Evolutionary conservation across 139 green algal species (phyloP).

Genomic region (Chloropicon primus): DNA sequence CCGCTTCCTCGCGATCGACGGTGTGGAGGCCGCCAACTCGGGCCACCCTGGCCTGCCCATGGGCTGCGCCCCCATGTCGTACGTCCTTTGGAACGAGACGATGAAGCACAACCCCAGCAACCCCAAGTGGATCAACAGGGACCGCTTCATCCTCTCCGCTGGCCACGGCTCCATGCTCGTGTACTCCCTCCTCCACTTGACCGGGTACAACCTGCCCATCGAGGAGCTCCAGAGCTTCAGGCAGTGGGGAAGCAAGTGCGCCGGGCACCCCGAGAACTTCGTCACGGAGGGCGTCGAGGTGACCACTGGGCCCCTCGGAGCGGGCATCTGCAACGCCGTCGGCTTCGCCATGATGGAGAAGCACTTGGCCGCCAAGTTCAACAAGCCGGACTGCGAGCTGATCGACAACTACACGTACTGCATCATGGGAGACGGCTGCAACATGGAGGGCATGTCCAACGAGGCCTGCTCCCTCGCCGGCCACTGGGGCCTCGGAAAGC

Average conservation of each 20-base stretch:
- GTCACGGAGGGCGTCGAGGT: constrained; percentile 88
- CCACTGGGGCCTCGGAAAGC: constrained; percentile 98
- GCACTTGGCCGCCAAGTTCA: constrained; percentile 93
- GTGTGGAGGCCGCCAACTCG: constrained; percentile 56
- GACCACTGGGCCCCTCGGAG: constrained; percentile 91
- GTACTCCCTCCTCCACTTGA: constrained; percentile 93
- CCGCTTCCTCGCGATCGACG: constrained; percentile 52
- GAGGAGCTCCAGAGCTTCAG: constrained; percentile 95
- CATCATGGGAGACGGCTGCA: constrained; percentile 96
- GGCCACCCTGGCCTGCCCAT: constrained; percentile 93
- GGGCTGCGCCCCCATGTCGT: constrained; percentile 92
- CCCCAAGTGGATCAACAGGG: constrained; percentile 84
- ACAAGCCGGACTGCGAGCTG: constrained; percentile 85
- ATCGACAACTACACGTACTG: constrained; percentile 99
- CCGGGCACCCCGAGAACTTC: constrained; percentile 98
- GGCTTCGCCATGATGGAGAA: constrained; percentile 85
- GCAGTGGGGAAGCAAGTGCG: constrained; percentile 83
- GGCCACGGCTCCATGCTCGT: constrained; percentile 98
- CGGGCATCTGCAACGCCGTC: constrained; percentile 92
- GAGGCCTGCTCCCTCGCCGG: constrained; percentile 91
- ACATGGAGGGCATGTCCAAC: constrained; percentile 97
- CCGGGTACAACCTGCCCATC: constrained; percentile 78
- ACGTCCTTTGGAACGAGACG: constrained; percentile 88
- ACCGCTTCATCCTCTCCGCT: constrained; percentile 97
- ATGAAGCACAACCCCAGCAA: constrained; percentile 95